These are phyloP conservation scores for Dichomitus squalens DNA, from an alignment of 1,284 basidiomycete species.

Conservation along the genomic window DNA sequence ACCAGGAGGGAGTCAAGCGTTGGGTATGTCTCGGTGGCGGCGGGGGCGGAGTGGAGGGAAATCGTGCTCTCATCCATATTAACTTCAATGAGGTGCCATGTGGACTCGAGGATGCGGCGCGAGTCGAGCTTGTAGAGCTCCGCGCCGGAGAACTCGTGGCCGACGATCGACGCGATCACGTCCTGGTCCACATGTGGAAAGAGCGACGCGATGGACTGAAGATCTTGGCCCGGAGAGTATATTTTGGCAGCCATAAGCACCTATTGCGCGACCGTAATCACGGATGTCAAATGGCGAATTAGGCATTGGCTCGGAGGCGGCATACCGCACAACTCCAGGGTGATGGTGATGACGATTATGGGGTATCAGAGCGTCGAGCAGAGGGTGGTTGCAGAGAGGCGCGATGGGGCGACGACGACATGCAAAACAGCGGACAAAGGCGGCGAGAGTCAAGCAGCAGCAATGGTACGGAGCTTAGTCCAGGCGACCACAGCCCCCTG, in stretches of 20 bases:
- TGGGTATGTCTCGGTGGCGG: slow-evolving; percentile 33
- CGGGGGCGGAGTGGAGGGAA: slow-evolving; percentile 27
- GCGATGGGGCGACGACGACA: slow-evolving; percentile 8
- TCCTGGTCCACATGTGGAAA: slow-evolving; percentile 38
- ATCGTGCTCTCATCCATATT: slow-evolving; percentile 31
- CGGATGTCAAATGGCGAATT: slow-evolving; percentile 8
- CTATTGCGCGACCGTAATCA: slow-evolving; percentile 3
- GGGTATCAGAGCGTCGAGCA: slow-evolving; percentile 3
- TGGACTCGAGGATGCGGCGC: slow-evolving; percentile 33
- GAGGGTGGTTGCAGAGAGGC: slow-evolving; percentile 1
- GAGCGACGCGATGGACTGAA: slow-evolving; percentile 27
- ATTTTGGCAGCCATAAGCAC: slow-evolving; percentile 13
- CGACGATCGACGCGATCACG: slow-evolving; percentile 33
- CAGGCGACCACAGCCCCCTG: slow-evolving; percentile 13
- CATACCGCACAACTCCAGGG: slow-evolving; percentile 12
- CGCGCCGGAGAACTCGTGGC: slow-evolving; percentile 32
- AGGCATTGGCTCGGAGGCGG: slow-evolving; percentile 2
- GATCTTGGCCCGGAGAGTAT: slow-evolving; percentile 25
- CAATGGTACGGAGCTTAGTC: background rate
- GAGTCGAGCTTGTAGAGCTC: slow-evolving; percentile 39
- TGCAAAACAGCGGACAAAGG: slow-evolving; percentile 17
- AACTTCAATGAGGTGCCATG: slow-evolving; percentile 34
- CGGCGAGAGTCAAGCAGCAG: slow-evolving; percentile 2
- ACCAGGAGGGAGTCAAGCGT: slow-evolving; percentile 37
- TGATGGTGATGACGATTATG: background rate